Conservation (phyloP, 2,329 filamentous ascomycete species). For the Botryotinia globosa region DNA sequence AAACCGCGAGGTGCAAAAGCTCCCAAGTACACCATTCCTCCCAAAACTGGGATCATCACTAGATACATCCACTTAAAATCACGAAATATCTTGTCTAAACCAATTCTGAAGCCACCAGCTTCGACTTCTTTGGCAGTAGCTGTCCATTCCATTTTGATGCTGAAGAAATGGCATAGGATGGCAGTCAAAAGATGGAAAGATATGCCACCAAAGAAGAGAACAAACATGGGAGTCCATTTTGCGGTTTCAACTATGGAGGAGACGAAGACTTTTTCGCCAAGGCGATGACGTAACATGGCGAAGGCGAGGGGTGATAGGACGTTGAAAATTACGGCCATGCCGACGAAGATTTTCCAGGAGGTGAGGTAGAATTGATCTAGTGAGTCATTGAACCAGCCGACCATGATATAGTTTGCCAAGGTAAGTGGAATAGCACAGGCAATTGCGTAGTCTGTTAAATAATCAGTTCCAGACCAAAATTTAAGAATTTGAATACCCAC, state of each 20-base stretch:
- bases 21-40: slow-evolving; percentile 34
- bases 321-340: slow-evolving; percentile 64
- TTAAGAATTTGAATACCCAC: background rate
- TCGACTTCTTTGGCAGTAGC: slow-evolving; percentile 59
- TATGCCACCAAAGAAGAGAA: slow-evolving; percentile 46
- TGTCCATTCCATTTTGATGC: slow-evolving; percentile 49
- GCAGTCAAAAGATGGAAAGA: slow-evolving; percentile 45
- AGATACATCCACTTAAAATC: slow-evolving; percentile 53
- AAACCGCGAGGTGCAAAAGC: slow-evolving; percentile 43
- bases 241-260: slow-evolving; percentile 53
- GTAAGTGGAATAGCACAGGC: slow-evolving; percentile 66
- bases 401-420: slow-evolving; percentile 65
- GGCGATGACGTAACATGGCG: slow-evolving; percentile 31
- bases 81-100: slow-evolving; percentile 54
- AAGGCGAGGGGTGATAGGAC: slow-evolving; percentile 41
- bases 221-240: slow-evolving; percentile 47
- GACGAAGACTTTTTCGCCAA: slow-evolving; percentile 29
- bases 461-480: background rate
- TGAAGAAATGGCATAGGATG: slow-evolving; percentile 44
- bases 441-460: slow-evolving; percentile 53
- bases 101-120: slow-evolving; percentile 54
- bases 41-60: slow-evolving; percentile 27
- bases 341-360: slow-evolving; percentile 62
- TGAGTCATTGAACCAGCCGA: slow-evolving; percentile 68
- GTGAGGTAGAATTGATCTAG: slow-evolving; percentile 67